phyloP scores from a whole-genome alignment of 805 yeast species.

The Wickerhamomyces mucosus region DNA sequence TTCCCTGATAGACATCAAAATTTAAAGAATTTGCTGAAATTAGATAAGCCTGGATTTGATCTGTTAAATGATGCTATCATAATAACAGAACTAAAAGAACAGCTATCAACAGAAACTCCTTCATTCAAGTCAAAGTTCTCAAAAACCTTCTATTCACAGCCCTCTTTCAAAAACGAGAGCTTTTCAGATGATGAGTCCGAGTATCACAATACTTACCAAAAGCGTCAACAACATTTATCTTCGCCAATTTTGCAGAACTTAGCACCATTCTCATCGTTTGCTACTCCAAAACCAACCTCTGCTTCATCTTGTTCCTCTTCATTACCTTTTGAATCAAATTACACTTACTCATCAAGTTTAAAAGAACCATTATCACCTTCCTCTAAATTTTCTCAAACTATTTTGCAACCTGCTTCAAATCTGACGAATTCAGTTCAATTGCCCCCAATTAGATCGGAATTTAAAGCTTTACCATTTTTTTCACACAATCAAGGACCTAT shows the following conservation, averaged over 20 bases:
- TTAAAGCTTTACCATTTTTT: no score
- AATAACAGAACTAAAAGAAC: constrained; percentile 18
- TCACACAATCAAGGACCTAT: no score
- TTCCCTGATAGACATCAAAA: constrained; percentile 29
- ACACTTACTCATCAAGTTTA: no score
- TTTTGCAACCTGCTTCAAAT: neutral
- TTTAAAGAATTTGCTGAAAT: constrained; percentile 27
- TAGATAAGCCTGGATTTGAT: constrained; percentile 22
- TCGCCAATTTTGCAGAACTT: no score
- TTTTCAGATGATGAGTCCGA: no score
- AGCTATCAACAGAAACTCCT: constrained; percentile 14
- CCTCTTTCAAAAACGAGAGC: no score
- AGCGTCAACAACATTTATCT: no score
- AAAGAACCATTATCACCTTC: neutral
- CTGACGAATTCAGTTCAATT: neutral
- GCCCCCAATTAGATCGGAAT: neutral
- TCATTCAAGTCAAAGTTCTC: no score
- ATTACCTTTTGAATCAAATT: constrained; percentile 4
- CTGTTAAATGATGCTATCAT: constrained; percentile 20
- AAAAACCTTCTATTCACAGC: no score
- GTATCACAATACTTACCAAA: no score
- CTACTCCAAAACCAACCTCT: constrained; percentile 8
- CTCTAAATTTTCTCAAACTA: no score
- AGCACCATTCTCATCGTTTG: no score
- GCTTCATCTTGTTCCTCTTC: constrained; percentile 1